phyloP scores from a whole-genome alignment of 495 filamentous ascomycete species.

The Apiosordaria backusii region DNA sequence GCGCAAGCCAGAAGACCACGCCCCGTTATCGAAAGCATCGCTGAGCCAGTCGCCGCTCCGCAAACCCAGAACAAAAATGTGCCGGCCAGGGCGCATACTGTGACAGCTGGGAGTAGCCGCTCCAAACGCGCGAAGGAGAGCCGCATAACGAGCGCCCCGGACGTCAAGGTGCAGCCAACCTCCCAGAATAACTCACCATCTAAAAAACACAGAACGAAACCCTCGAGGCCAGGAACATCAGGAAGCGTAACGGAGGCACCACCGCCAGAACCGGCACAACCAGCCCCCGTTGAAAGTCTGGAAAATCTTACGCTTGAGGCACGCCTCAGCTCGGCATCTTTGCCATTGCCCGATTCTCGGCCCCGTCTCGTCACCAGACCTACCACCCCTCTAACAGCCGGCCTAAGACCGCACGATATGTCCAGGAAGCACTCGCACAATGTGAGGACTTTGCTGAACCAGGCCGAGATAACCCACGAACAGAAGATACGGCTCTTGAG shows the following conservation, averaged over 20 bases:
- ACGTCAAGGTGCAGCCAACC: conserved; percentile 27
- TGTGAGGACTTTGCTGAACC: conserved; percentile 44
- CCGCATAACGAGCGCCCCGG: conserved; percentile 38
- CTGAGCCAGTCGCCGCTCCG: conserved; percentile 44
- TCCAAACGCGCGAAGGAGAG: conserved; percentile 46
- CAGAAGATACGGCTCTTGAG: conserved; percentile 62
- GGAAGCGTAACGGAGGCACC: conserved; percentile 7
- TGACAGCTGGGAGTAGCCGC: conserved; percentile 45
- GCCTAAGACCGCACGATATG: conserved; percentile 49
- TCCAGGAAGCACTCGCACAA: conserved; percentile 48
- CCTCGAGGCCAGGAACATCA: conserved; percentile 18
- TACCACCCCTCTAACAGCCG: conserved; percentile 49
- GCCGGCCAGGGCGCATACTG: conserved; percentile 61
- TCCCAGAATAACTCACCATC: conserved; percentile 26
- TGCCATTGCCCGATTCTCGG: conserved; percentile 55
- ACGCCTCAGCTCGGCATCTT: conserved; percentile 61
- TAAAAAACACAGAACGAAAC: conserved; percentile 23
- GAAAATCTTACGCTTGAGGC: conserved; percentile 46
- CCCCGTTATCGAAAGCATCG: conserved; percentile 51
- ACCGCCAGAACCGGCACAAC: conserved; percentile 18
- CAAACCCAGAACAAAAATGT: conserved; percentile 32
- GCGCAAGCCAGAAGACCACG: conserved; percentile 69
- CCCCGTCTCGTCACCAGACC: conserved; percentile 45
- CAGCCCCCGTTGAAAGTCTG: conserved; percentile 31
- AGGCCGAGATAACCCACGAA: conserved; percentile 49